Evolutionary conservation across 106 monocot genomes (phyloP).

Genomic region (Vanilla planifolia): DNA sequence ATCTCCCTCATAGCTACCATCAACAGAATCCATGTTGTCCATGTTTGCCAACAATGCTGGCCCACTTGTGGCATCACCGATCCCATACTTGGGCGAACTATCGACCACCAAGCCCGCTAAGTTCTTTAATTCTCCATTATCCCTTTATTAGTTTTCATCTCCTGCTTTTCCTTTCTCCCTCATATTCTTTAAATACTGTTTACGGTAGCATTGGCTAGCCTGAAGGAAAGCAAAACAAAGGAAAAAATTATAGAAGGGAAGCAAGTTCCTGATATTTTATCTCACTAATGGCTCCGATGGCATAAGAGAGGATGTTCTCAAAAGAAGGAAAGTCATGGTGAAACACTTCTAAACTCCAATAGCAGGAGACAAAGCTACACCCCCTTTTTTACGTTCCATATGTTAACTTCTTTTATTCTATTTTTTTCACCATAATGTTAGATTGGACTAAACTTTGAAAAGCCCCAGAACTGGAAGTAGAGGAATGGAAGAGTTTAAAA

Average conservation of each 20-base stretch:
- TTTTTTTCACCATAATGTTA: not conserved
- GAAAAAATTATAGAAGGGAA: too few relatives aligned
- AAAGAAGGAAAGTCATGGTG: slow-evolving; percentile 14
- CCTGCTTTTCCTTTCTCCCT: not conserved
- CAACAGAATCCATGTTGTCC: slow-evolving; percentile 19
- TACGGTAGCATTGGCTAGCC: not conserved
- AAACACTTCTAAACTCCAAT: slow-evolving; percentile 8
- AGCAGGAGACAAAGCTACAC: not conserved
- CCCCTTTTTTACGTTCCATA: not conserved
- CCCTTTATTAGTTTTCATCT: not conserved
- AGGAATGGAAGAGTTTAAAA: slow-evolving; percentile 3
- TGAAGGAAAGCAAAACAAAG: not conserved
- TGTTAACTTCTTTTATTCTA: not conserved
- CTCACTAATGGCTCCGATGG: not conserved
- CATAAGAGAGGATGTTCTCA: slow-evolving; percentile 15
- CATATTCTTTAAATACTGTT: not conserved
- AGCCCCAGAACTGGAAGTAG: not conserved
- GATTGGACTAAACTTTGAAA: not conserved
- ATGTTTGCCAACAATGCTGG: slow-evolving; percentile 29
- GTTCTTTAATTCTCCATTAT: not conserved
- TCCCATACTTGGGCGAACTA: slow-evolving; percentile 8
- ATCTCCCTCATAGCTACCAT: slow-evolving; percentile 22
- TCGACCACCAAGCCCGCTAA: not conserved
- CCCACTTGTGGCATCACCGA: slow-evolving; percentile 7
- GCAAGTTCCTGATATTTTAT: too few relatives aligned